These are phyloP conservation scores for Stygiomarasmius scandens DNA, from an alignment of 1,284 basidiomycete genomes.

Conservation along the genomic window DNA sequence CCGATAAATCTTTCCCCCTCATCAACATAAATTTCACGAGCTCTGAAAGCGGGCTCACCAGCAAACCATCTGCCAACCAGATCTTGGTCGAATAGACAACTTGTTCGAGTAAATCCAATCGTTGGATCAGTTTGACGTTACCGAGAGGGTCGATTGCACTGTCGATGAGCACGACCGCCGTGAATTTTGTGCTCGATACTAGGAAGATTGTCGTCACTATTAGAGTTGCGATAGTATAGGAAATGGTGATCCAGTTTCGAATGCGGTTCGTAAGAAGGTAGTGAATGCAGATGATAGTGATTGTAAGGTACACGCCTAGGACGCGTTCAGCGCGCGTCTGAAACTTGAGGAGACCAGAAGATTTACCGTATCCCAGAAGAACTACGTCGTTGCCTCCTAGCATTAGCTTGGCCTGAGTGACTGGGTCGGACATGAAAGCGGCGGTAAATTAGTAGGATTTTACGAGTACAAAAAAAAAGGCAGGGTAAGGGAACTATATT, in stretches of 20 bases:
- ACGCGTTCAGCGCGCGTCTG: not conserved
- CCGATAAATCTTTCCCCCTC: not conserved
- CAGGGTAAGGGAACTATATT: too few relatives aligned
- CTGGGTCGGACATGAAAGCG: not conserved
- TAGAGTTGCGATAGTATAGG: not conserved
- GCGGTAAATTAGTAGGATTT: not conserved
- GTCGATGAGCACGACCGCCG: not conserved
- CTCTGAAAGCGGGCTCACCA: not conserved
- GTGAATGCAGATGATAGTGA: not conserved
- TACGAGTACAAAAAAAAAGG: not conserved
- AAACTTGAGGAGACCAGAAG: not conserved
- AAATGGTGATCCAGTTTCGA: not conserved
- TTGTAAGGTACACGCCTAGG: not conserved
- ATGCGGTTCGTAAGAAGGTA: not conserved
- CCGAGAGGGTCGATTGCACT: not conserved
- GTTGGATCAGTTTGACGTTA: not conserved
- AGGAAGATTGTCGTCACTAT: not conserved
- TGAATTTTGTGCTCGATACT: not conserved
- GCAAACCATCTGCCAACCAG: not conserved
- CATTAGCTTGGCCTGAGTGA: not conserved
- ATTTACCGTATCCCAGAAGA: not conserved
- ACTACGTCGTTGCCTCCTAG: not conserved
- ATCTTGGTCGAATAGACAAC: constrained; percentile 19
- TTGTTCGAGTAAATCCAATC: not conserved
- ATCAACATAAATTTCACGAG: not conserved